Conservation (phyloP, 768 basidiomycete species). For the Strobilomyces dryophilus region DNA sequence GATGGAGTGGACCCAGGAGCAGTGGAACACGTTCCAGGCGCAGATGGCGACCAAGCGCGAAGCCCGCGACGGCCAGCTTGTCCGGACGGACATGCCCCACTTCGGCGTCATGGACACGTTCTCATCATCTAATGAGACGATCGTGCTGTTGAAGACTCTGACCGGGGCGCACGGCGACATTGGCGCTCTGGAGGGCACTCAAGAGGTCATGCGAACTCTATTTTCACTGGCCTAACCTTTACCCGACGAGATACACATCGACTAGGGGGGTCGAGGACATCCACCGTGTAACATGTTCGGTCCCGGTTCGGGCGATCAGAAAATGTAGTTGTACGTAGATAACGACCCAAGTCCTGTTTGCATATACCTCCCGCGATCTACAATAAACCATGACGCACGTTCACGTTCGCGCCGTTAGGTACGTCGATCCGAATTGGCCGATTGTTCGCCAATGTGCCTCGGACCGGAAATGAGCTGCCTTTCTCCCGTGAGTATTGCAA, state of each 20-base stretch:
- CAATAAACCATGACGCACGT: background rate
- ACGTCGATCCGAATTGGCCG: too few species aligned
- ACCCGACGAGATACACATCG: background rate
- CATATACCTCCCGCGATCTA: background rate
- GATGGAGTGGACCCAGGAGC: slow-evolving; percentile 31
- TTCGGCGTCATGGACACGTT: slow-evolving; percentile 58
- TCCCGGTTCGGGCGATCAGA: background rate
- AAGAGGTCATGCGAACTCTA: slow-evolving; percentile 47
- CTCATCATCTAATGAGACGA: slow-evolving; percentile 37
- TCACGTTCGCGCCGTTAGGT: background rate
- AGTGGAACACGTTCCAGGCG: slow-evolving; percentile 42
- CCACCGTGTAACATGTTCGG: too few species aligned
- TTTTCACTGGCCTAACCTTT: slow-evolving; percentile 20
- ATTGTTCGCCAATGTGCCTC: background rate
- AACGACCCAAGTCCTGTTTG: background rate
- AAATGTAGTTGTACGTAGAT: background rate
- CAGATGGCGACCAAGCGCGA: slow-evolving; percentile 39
- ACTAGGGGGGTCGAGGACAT: too few species aligned
- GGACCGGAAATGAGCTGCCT: background rate
- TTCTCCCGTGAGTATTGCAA: background rate
- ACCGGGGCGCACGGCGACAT: slow-evolving; percentile 58
- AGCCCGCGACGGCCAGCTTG: slow-evolving; percentile 43
- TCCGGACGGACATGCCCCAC: slow-evolving; percentile 39
- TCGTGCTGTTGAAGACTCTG: slow-evolving; percentile 54
- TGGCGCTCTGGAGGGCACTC: slow-evolving; percentile 61